A percentile compares a stretch with the other conserved stretches of the same genome.
phyloP scores from a whole-genome alignment of 768 basidiomycete genomes.

The Suillus subluteus region DNA sequence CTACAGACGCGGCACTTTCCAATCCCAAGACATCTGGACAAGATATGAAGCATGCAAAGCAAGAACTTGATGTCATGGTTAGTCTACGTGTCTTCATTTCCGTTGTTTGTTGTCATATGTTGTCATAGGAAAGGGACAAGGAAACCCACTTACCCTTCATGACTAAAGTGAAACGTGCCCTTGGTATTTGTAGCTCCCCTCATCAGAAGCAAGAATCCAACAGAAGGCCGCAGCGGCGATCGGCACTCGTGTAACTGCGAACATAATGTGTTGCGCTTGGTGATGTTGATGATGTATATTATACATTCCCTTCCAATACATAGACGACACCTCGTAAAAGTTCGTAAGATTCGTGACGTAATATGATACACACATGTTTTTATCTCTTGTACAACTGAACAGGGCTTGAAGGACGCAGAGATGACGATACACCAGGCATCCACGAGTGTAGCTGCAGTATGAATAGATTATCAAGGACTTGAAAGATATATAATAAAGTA shows the following conservation, averaged over 20 bases:
- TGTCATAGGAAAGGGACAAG: conserved; percentile 42
- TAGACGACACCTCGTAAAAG: conserved; percentile 8
- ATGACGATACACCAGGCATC: conserved; percentile 14
- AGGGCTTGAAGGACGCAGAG: conserved; percentile 11
- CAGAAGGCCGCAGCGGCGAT: not conserved
- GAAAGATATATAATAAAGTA: conserved; percentile 8
- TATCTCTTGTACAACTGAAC: conserved; percentile 24
- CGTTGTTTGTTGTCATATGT: conserved; percentile 9
- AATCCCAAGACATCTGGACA: conserved; percentile 52
- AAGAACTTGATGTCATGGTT: conserved; percentile 50
- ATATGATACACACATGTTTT: conserved; percentile 26
- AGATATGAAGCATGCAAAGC: conserved; percentile 51
- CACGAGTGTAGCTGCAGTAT: conserved; percentile 8
- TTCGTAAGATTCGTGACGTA: conserved; percentile 20
- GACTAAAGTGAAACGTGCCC: conserved; percentile 52
- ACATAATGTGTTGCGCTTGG: not conserved
- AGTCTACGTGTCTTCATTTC: conserved; percentile 20
- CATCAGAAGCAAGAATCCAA: conserved; percentile 20
- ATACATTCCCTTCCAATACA: conserved; percentile 1
- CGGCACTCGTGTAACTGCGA: not conserved
- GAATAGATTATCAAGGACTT: conserved; percentile 6
- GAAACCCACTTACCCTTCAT: conserved; percentile 51
- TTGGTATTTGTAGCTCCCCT: conserved; percentile 54
- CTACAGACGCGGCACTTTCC: conserved; percentile 48
- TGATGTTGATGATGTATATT: not conserved